Conservation (phyloP, 441 rosid genomes). For the Manihot esculenta region DNA sequence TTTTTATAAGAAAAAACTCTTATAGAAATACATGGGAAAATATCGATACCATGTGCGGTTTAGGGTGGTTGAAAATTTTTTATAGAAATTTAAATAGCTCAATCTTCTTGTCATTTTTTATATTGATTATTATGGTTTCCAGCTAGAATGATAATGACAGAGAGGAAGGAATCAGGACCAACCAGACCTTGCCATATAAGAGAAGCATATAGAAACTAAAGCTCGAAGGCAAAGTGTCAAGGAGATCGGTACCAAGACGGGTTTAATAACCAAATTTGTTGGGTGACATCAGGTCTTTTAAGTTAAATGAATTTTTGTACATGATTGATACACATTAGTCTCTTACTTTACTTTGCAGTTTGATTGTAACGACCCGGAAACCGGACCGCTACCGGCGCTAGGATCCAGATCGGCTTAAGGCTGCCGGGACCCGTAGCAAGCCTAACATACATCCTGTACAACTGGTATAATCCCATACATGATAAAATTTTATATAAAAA, state of each 20-base stretch:
- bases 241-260: slow-evolving; percentile 76
- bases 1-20: no score
- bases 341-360: no score
- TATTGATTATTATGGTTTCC: slow-evolving; percentile 16
- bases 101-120: not conserved
- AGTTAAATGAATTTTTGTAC: no score
- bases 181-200: slow-evolving; percentile 95
- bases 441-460: no score
- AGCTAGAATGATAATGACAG: slow-evolving; percentile 85
- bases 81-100: not conserved
- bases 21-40: not conserved
- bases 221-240: slow-evolving; percentile 87
- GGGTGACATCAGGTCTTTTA: no score
- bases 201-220: slow-evolving; percentile 81
- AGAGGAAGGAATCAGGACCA: slow-evolving; percentile 88
- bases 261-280: slow-evolving; percentile 43
- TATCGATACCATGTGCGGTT: not conserved
- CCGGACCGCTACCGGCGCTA: no score
- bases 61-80: not conserved
- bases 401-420: no score
- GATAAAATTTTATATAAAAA: no score
- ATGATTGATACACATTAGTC: no score
- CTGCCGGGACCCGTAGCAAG: no score
- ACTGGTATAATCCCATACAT: no score
- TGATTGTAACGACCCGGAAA: no score